A percentile compares a stretch with the other conserved stretches of the same genome.
Evolutionary conservation across 2,329 filamentous ascomycete genomes (phyloP).

Genomic region (Hymenoscyphus occultus): DNA sequence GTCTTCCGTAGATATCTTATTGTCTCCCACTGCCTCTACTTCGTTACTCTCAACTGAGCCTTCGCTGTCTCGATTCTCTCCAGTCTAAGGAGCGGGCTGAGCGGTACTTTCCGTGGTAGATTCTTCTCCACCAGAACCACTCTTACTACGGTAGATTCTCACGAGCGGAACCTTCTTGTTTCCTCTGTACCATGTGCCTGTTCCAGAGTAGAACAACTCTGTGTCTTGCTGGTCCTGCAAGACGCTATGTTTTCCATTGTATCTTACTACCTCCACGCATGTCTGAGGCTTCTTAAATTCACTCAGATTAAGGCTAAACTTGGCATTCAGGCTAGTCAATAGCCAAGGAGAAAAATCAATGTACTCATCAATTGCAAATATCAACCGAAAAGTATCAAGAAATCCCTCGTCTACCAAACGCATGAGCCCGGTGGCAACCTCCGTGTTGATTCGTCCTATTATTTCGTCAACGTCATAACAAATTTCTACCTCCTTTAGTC

Average conservation of each 20-base stretch:
- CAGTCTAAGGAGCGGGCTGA: background rate
- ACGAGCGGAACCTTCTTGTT: background rate
- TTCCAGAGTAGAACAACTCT: background rate
- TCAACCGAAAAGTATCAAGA: background rate
- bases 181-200: background rate
- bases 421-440: background rate
- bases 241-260: background rate
- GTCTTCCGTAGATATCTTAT: too few relatives aligned
- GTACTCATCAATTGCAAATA: background rate
- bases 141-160: background rate
- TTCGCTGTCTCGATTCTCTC: background rate
- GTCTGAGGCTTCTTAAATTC: background rate
- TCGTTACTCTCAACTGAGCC: too few relatives aligned
- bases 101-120: background rate
- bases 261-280: background rate
- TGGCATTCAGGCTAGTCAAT: background rate
- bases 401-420: background rate
- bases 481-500: background rate
- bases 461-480: too few relatives aligned
- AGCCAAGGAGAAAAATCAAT: background rate
- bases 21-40: too few relatives aligned
- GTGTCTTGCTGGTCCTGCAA: background rate
- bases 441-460: too few relatives aligned
- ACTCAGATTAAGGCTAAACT: background rate
- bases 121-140: background rate